Percentiles rank a stretch among this genome's conserved stretches.
Evolutionary conservation across 352 stramenopile species (phyloP).

Genomic region (Aphanomyces stellatus): DNA sequence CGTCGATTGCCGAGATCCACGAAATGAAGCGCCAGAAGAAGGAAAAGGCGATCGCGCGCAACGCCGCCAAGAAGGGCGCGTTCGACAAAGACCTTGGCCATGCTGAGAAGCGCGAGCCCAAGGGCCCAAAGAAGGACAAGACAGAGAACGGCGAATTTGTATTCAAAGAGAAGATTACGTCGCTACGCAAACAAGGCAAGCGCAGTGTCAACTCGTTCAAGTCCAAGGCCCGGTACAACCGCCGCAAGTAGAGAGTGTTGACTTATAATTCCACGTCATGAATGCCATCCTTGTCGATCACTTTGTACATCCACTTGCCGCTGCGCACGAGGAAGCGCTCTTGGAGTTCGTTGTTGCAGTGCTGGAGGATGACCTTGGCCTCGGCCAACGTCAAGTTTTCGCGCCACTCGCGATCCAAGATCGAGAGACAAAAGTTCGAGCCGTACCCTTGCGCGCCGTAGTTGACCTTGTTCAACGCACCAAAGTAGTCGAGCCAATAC

Average conservation of each 20-base stretch:
- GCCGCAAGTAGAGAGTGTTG: slow-evolving; percentile 27
- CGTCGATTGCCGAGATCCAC: slow-evolving; percentile 72
- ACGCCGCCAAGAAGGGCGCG: slow-evolving; percentile 34
- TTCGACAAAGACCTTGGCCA: slow-evolving; percentile 80
- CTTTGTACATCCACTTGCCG: slow-evolving; percentile 79
- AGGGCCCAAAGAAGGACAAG: slow-evolving; percentile 34
- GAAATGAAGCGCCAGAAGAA: slow-evolving; percentile 74
- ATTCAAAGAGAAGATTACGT: slow-evolving; percentile 89
- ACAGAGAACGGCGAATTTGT: slow-evolving; percentile 37
- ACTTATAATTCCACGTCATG: slow-evolving; percentile 51
- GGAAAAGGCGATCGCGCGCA: slow-evolving; percentile 40
- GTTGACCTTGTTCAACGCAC: slow-evolving; percentile 79
- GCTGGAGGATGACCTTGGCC: slow-evolving; percentile 60
- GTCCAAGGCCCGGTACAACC: slow-evolving; percentile 84
- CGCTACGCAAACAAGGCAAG: slow-evolving; percentile 86
- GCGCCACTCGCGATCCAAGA: slow-evolving; percentile 84
- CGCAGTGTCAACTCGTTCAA: slow-evolving; percentile 83
- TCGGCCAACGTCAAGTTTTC: slow-evolving; percentile 73
- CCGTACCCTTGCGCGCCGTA: slow-evolving; percentile 81
- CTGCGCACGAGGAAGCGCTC: slow-evolving; percentile 82
- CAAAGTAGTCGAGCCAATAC: slow-evolving; percentile 86
- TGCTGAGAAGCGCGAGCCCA: slow-evolving; percentile 32
- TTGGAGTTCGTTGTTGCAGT: slow-evolving; percentile 72
- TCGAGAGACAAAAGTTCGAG: slow-evolving; percentile 75
- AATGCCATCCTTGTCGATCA: slow-evolving; percentile 60